Percentiles rank a stretch among this genome's conserved stretches.
Conservation (phyloP, 2,329 filamentous ascomycete genomes). For the Huntiella bhutanensis region DNA sequence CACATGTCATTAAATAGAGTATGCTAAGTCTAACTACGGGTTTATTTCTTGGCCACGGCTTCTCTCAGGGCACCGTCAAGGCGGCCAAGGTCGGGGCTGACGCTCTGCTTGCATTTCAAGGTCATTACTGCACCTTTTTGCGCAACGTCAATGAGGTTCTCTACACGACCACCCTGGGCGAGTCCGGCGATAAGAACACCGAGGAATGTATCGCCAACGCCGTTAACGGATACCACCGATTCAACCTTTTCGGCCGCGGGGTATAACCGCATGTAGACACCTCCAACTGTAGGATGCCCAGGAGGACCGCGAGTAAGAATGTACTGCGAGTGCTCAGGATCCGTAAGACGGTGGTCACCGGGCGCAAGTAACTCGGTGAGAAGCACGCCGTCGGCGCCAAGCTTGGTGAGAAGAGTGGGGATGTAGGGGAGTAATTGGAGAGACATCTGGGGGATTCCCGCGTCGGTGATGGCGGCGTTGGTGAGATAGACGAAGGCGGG, state of each 20-base stretch:
- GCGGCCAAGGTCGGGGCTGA: constrained; percentile 37
- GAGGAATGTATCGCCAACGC: constrained; percentile 82
- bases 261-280: constrained; percentile 64
- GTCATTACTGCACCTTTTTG: constrained; percentile 68
- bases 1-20: too few species aligned
- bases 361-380: constrained; percentile 50
- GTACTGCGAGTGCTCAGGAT: constrained; percentile 44
- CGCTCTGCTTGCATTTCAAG: constrained; percentile 54
- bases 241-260: constrained; percentile 43
- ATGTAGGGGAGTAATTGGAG: constrained; percentile 79
- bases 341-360: constrained; percentile 48
- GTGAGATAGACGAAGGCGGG: constrained; percentile 55
- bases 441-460: constrained; percentile 64
- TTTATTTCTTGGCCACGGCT: constrained; percentile 11
- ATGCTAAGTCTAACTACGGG: too few species aligned
- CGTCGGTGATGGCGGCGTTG: constrained; percentile 47
- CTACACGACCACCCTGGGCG: constrained; percentile 34
- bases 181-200: constrained; percentile 70
- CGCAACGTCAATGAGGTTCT: constrained; percentile 55
- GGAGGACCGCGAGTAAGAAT: constrained; percentile 47
- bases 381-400: constrained; percentile 58
- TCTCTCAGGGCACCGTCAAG: constrained; percentile 23
- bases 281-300: constrained; percentile 39
- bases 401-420: constrained; percentile 66
- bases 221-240: constrained; percentile 67